Base-by-base conservation (phyloP, 78 protist species). In the Fonticula alba region DNA sequence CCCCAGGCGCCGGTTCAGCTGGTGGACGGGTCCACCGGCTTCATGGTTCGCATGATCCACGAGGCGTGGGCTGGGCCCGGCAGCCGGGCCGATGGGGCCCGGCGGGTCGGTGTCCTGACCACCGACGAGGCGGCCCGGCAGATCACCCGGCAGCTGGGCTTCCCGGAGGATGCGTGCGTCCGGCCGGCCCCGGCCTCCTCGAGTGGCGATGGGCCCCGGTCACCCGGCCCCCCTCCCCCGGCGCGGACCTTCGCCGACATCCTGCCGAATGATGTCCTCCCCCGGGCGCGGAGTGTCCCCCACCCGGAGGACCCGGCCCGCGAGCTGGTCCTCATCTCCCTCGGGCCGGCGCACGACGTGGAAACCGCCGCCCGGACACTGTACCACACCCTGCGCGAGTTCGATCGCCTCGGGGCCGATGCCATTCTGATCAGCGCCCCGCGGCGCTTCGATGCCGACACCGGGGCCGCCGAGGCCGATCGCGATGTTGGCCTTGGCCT, bases 1-100 rank as follows among this genome's bases (percentile, higher is more conserved):
- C 71, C 71, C n/a, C 10, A 6, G 33, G 60, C 60, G 6, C 60
- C 60, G 3, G 41, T 55, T n/a, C n/a, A 14, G 33, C 24, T 55
- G 11, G 0, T 26, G 20, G 33, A 55, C 41, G 57, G 57, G 10
- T n/a, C 32, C 13, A 27, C 27, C 3, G 36, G 27, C 35, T 52
- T 52, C 32, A 27, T 20, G 33, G 6, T 11, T 4, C 27, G 57
- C 33, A 27, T 15, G 3, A 33, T 52, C 37, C n/a, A 52, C 27
- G 4, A 9, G 57, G 35, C 20, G 29, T 10, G 15, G 4, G 4
- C 53, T 3, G 53, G 20, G 53, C 29, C 29, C 10, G 20, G 20
- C 4, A 49, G 53, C 11, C 47, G 47, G 6, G 47, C 6, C 47
- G 47, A 41, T 6, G 11, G 22, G 11, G 47, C 47, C 6, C 47